Conservation (phyloP, 2,329 filamentous ascomycete genomes). For the Tolypocladium ophioglossoides region DNA sequence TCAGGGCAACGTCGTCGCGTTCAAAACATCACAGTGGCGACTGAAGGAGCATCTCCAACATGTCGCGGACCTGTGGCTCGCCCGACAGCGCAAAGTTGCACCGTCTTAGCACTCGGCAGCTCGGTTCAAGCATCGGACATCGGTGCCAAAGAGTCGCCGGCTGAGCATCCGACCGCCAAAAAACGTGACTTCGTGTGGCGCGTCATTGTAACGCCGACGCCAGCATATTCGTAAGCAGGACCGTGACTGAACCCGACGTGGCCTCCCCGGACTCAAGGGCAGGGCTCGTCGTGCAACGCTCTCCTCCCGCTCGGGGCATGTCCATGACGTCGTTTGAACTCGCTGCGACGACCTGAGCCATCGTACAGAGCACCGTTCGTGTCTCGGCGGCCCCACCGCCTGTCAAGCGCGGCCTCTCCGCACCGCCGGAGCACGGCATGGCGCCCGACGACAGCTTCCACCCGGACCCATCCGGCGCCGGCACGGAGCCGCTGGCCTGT, state of each 20-base stretch:
- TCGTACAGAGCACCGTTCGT: not conserved
- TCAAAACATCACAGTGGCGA: not conserved
- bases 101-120: not conserved
- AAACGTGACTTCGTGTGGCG: not conserved
- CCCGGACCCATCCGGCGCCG: slow-evolving; percentile 1
- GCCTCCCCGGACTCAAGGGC: not conserved
- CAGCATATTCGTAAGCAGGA: not conserved
- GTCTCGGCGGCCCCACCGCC: not conserved
- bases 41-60: not conserved
- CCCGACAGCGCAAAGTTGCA: not conserved
- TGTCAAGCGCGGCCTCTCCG: not conserved
- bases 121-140: not conserved
- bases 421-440: not conserved
- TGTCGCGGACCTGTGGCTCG: not conserved
- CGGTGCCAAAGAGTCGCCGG: not conserved
- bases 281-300: not conserved
- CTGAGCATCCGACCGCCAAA: not conserved
- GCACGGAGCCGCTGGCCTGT: slow-evolving; percentile 55
- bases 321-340: not conserved
- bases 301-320: not conserved
- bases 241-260: not conserved
- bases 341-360: not conserved
- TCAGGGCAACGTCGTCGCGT: not conserved
- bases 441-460: not conserved
- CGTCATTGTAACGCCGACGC: not conserved